phyloP scores from a whole-genome alignment of 2,329 filamentous ascomycete species.

The Neocatenulostroma microsporum region DNA sequence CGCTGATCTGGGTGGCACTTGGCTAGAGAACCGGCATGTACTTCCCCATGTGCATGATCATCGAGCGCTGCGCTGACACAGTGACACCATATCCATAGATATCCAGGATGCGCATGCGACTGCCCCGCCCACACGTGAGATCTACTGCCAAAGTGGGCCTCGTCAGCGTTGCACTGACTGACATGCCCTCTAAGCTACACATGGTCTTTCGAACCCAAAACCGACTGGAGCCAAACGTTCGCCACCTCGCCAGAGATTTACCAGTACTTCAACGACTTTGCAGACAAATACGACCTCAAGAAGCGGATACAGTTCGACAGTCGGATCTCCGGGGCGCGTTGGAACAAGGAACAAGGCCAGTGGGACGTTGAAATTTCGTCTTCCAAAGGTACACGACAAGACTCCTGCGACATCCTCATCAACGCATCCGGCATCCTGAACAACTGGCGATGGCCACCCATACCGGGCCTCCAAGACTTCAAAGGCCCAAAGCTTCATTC shows the following conservation, averaged over 20 bases:
- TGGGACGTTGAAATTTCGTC: constrained; percentile 10
- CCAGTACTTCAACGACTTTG: constrained; percentile 32
- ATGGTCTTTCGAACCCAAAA: constrained; percentile 27
- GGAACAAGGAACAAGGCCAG: constrained; percentile 8
- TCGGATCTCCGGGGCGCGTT: constrained; percentile 4
- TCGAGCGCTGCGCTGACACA: no score
- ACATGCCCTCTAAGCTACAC: constrained; percentile 36
- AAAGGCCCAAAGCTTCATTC: constrained; percentile 33
- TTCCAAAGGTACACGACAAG: constrained; percentile 2
- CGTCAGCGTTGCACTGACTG: no score
- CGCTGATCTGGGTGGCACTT: constrained; percentile 41
- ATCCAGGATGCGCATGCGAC: constrained; percentile 42
- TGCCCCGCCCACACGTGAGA: no score
- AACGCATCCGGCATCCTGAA: constrained; percentile 18
- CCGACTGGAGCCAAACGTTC: constrained; percentile 24
- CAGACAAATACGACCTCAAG: constrained; percentile 32
- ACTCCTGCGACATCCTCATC: constrained; percentile 9
- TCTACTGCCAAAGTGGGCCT: no score
- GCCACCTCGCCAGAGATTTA: constrained; percentile 33
- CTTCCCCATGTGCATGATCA: no score
- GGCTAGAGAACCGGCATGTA: constrained; percentile 44
- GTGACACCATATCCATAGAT: no score
- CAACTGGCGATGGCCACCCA: constrained; percentile 34
- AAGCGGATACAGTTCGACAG: constrained; percentile 26
- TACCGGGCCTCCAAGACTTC: constrained; percentile 32